These are phyloP conservation scores for Clarkia xantiana DNA, from an alignment of 345 rosid species.

Conservation along the genomic window DNA sequence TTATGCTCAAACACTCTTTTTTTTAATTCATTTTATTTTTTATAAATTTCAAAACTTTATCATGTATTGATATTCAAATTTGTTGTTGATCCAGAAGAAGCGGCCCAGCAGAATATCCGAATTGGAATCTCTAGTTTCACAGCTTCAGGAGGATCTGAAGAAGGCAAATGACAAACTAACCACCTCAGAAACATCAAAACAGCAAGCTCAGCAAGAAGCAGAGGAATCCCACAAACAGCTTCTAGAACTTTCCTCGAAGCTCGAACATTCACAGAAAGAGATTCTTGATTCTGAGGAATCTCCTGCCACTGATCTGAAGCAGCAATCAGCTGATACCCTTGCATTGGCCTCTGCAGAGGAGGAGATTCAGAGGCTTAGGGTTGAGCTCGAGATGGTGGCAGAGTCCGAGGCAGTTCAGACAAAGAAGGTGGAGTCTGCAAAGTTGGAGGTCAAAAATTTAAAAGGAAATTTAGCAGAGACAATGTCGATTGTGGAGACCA, in stretches of 20 bases:
- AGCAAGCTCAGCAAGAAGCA: constrained; percentile 62
- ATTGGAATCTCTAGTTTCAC: constrained; percentile 53
- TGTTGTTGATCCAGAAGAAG: constrained; percentile 48
- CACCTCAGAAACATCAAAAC: constrained; percentile 55
- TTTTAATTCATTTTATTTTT: too few relatives aligned
- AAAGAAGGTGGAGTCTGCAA: constrained; percentile 35
- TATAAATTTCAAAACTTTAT: too few relatives aligned
- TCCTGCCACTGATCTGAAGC: constrained; percentile 24
- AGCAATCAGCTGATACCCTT: constrained; percentile 20
- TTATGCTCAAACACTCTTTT: too few relatives aligned
- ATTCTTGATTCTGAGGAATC: constrained; percentile 40
- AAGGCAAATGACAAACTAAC: constrained; percentile 58
- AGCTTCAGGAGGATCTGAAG: constrained; percentile 80
- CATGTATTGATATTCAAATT: too few relatives aligned
- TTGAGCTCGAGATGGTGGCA: constrained; percentile 46
- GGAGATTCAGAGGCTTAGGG: constrained; percentile 63
- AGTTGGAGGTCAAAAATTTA: constrained; percentile 46
- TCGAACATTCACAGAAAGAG: constrained; percentile 48
- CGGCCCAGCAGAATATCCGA: constrained; percentile 71
- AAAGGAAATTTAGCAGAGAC: constrained; percentile 54
- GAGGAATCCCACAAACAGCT: constrained; percentile 62
- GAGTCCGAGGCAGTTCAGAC: constrained; percentile 45
- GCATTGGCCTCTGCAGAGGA: constrained; percentile 42
- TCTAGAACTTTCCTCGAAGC: constrained; percentile 33
- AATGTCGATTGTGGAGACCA: constrained; percentile 48